Evolutionary conservation across 163 green algal species (phyloP), one percentile per base, ranked within the genome.

Genomic region (Volvox carteri): DNA sequence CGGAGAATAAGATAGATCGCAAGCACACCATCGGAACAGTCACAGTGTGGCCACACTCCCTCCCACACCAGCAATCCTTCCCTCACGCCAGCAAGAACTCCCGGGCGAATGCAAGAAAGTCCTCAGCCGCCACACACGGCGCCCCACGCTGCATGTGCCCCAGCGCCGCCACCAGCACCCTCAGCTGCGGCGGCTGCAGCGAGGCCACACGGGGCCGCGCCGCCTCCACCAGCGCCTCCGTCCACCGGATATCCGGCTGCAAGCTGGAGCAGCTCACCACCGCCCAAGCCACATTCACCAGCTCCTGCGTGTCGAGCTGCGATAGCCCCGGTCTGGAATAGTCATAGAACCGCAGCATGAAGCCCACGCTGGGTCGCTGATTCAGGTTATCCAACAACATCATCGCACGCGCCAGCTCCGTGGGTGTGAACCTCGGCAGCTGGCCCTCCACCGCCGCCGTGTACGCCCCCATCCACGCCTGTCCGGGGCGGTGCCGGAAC

Each of bases 321-420:
- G 60, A 1, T 12, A 86, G 58, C 42, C 78, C 78, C 25, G 78
- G 58, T 16, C 60, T 25, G 14, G 78, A 86, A 12, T 48, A 30
- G 65, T 79, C 65, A 65, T 39, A 87, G 81, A 87, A 87, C 21
- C 65, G 65, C n/a, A 25, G 12, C 81, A 87, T 87, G 65, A 87
- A 87, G 44, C 21, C 81, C 18, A 33, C 65, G 8, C 16, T 35
- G 81, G 81, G 81, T 1, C 81, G 65, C 81, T 87, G 81, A 46
- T 87, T 79, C 0, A 87, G 81, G 81, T 87, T 58, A 65, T 87
- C 67, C 81, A 87, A 46, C 81, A 87, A 65, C 81, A 80, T 80
- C 33, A 87, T 73, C 11, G 75, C 65, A 4, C 81, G 81, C 21
- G 81, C 81, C 44, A 87, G 65, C 81, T 87, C 65, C 3, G 67